A percentile compares a stretch with the other conserved stretches of the same genome.
Conservation (phyloP, 164 flowering plant genomes). For the Pachysandra terminalis region DNA sequence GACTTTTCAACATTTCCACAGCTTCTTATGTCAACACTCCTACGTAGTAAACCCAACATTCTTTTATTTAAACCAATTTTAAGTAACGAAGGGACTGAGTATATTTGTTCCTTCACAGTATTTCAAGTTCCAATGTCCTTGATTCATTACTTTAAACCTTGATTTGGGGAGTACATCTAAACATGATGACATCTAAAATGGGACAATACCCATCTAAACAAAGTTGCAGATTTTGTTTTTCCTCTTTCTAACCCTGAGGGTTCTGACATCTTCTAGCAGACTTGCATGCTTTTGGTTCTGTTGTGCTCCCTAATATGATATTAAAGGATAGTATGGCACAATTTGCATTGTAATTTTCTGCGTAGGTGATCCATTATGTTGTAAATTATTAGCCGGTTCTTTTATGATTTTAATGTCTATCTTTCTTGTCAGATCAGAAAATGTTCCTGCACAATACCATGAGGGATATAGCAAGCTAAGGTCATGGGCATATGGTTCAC, state of each 20-base stretch:
- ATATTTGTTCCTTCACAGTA: not conserved
- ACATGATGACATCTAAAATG: not conserved
- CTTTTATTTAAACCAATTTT: too few relatives aligned
- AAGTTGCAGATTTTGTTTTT: not conserved
- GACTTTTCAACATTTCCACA: not conserved
- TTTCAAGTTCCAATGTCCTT: not conserved
- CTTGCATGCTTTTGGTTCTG: not conserved
- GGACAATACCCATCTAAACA: not conserved
- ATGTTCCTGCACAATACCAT: constrained; percentile 57
- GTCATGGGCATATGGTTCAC: constrained; percentile 77
- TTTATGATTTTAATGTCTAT: constrained; percentile 5
- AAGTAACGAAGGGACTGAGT: not conserved
- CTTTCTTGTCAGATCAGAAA: constrained; percentile 53
- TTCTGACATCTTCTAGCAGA: not conserved
- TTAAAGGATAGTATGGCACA: not conserved
- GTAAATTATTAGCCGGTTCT: not conserved
- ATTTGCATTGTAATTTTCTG: not conserved
- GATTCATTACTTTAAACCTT: not conserved
- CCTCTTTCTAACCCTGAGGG: not conserved
- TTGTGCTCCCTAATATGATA: not conserved
- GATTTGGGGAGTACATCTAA: not conserved
- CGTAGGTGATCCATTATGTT: not conserved
- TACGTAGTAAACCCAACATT: not conserved
- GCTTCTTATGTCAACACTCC: not conserved
- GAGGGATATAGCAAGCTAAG: constrained; percentile 87